Evolutionary conservation across 768 basidiomycete genomes (phyloP).

Genomic region (Lentinula detonsa): DNA sequence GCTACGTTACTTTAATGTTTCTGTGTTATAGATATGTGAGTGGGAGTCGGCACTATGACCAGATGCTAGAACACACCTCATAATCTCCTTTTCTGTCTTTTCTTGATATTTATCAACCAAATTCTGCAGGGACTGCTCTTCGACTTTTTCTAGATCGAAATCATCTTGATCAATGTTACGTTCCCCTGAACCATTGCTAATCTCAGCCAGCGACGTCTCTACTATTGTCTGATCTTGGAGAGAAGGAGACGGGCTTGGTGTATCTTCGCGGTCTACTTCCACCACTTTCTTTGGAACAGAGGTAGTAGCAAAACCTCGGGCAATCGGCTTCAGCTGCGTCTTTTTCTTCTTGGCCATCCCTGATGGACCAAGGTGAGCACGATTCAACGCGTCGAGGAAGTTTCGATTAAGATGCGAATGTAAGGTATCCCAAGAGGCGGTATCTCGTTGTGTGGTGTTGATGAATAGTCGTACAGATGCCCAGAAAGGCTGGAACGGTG

Average conservation of each 20-base stretch:
- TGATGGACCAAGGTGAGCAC: constrained; percentile 14
- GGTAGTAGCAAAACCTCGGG: constrained; percentile 74
- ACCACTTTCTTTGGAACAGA: constrained; percentile 74
- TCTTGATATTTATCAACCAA: constrained; percentile 83
- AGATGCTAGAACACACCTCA: constrained; percentile 16
- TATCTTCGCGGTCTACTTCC: constrained; percentile 19
- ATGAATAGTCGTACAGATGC: background rate
- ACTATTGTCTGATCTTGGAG: constrained; percentile 17
- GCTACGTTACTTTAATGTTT: constrained; percentile 52
- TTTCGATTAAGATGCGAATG: background rate
- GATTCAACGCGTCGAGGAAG: background rate
- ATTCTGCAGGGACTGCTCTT: constrained; percentile 58
- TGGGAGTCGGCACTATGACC: background rate
- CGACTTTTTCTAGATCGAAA: constrained; percentile 31
- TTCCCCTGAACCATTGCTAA: background rate
- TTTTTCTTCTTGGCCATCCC: constrained; percentile 84
- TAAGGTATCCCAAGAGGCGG: background rate
- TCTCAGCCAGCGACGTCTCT: constrained; percentile 4
- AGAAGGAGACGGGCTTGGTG: constrained; percentile 10
- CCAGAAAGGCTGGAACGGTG: background rate
- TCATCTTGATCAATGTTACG: constrained; percentile 18
- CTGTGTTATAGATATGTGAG: constrained; percentile 16
- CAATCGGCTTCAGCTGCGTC: constrained; percentile 67
- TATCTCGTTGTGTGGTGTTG: background rate
- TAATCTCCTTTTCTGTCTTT: constrained; percentile 82